A percentile compares a stretch with the other conserved stretches of the same genome.
These are phyloP conservation scores for Myxozyma kluyveri DNA, from an alignment of 805 yeast genomes.

Conservation along the genomic window DNA sequence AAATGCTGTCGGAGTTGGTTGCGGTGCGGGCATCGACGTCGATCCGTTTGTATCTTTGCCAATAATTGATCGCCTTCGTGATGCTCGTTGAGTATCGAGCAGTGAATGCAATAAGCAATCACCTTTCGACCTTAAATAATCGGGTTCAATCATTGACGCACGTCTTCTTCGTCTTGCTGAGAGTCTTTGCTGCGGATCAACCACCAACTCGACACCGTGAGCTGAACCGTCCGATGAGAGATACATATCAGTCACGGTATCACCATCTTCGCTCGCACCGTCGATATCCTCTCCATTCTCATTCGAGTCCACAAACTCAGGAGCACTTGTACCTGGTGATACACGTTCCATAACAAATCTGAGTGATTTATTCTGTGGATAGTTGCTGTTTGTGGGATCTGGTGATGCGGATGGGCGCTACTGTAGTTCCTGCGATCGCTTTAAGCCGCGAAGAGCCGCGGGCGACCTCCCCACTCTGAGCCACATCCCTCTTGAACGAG, in stretches of 20 bases:
- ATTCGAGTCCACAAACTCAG: too few relatives aligned
- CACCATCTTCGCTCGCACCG: not conserved
- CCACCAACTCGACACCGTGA: constrained; percentile 15
- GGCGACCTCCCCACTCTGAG: too few relatives aligned
- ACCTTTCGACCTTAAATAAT: constrained; percentile 1
- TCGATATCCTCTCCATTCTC: too few relatives aligned
- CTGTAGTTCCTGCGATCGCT: too few relatives aligned
- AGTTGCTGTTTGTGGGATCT: too few relatives aligned
- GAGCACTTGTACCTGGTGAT: too few relatives aligned
- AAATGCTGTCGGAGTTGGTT: too few relatives aligned
- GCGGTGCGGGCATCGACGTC: not conserved
- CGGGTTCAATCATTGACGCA: constrained; percentile 14
- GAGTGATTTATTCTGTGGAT: too few relatives aligned
- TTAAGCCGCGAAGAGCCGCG: too few relatives aligned
- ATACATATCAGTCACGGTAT: not conserved
- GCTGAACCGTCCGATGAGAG: constrained; percentile 3
- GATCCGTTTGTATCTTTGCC: not conserved
- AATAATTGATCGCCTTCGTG: constrained; percentile 16
- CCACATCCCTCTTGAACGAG: too few relatives aligned
- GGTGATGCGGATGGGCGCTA: too few relatives aligned
- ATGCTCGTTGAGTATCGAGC: constrained; percentile 25
- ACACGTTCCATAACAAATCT: too few relatives aligned
- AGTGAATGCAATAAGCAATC: constrained; percentile 26
- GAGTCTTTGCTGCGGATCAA: constrained; percentile 11
- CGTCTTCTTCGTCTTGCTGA: constrained; percentile 16